Evolutionary conservation across 176 grass and related monocot genomes (phyloP), one percentile per base, ranked within the genome.

Genomic region (Triticum monococcum): DNA sequence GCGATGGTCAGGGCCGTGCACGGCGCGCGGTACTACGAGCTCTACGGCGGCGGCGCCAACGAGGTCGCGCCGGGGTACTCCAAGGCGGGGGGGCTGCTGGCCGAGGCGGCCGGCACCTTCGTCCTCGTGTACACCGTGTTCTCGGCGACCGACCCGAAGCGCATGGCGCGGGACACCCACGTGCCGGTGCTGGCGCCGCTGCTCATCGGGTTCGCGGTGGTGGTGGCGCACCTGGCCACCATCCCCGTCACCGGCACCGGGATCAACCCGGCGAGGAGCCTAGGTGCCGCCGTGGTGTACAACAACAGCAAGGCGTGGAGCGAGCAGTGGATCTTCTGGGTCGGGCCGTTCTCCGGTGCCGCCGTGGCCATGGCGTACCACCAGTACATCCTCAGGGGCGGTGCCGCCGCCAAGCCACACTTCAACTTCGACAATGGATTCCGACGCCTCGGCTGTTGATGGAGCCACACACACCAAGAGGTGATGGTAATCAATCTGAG

Each of bases 1-100:
- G 93, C 46, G 2, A 48, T 77, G 16, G 74, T 77, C 9, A 77
- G 26, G 74, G 46, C 9, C 17, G 74, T 77, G 26, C 45, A 77
- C 5, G 74, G 74, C 26, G 48, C 16, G 16, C 46, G 31, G 26
- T 4, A 56, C 46, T 77, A 77, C 74, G 74, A 17, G 46, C 74
- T 54, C 16, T 77, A 77, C 74, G 74, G 74, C 17, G 74, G 74
- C 46, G 74, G 74, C 28, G 74, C 74, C 26, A 77, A 77, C 74
- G 74, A 12, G 46, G 45, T 77, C 26, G 46, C 68, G 36, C 36
- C 68, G 9, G 68, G 68, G 4, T 72, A 41, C 68, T 41, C 68
- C 1, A 72, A 40, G 68, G 22, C 20, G 9, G 36, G 45, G 46
- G 74, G 26, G 26, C 46, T 77, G 74, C 45, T 77, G 26, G 74